Evolutionary conservation across 2,329 filamentous ascomycete species (phyloP).

Genomic region (Colletotrichum tropicicola): DNA sequence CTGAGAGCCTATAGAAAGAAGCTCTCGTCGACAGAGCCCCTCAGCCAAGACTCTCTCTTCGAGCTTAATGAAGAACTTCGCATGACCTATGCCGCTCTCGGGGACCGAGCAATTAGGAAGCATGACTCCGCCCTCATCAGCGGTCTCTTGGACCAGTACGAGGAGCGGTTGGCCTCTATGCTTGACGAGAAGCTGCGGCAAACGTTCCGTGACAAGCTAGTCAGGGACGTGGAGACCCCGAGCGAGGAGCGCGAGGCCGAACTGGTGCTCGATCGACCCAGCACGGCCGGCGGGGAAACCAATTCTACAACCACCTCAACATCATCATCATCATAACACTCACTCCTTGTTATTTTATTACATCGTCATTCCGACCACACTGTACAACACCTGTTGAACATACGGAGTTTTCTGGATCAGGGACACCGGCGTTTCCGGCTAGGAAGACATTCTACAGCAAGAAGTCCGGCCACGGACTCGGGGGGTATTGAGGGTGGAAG

Average conservation of each 20-base stretch:
- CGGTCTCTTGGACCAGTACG: slow-evolving; percentile 78
- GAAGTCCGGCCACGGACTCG: not conserved
- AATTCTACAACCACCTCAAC: slow-evolving; percentile 32
- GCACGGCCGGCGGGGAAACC: slow-evolving; percentile 9
- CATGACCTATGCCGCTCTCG: slow-evolving; percentile 68
- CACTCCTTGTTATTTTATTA: slow-evolving; percentile 28
- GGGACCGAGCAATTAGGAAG: slow-evolving; percentile 65
- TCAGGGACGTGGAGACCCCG: slow-evolving; percentile 40
- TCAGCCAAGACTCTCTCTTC: slow-evolving; percentile 65
- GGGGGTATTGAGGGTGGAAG: not conserved
- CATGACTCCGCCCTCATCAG: slow-evolving; percentile 65
- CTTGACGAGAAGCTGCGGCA: slow-evolving; percentile 76
- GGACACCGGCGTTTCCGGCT: slow-evolving; percentile 13
- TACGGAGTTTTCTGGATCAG: slow-evolving; percentile 12
- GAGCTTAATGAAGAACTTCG: slow-evolving; percentile 73
- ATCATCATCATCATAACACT: slow-evolving; percentile 33
- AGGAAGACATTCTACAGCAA: not conserved
- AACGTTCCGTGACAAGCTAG: slow-evolving; percentile 43
- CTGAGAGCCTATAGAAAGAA: slow-evolving; percentile 71
- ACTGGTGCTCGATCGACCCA: slow-evolving; percentile 32
- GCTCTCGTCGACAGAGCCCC: slow-evolving; percentile 63
- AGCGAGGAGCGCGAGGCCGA: slow-evolving; percentile 45
- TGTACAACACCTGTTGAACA: slow-evolving; percentile 22
- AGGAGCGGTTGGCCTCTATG: slow-evolving; percentile 74
- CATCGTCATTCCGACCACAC: not conserved